Base-by-base conservation (phyloP, 2,329 filamentous ascomycete genomes). In the Arthrobotrys conoides region DNA sequence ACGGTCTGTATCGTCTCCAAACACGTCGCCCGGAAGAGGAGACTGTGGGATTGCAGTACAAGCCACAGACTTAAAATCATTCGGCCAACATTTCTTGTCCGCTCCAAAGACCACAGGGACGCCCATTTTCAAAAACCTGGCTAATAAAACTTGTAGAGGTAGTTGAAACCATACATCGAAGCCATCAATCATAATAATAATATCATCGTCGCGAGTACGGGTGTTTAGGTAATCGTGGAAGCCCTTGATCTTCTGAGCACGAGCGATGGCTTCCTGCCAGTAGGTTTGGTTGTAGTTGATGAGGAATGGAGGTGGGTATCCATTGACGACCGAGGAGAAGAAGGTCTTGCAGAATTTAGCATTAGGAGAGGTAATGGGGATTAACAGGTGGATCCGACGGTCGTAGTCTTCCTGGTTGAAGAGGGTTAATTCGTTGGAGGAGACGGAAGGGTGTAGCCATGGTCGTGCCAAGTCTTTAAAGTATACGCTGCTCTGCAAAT, bases 91-190 rank as follows among this genome's bases (percentile, higher is more conserved):
- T 38, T 85, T 81, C 82, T 87, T 87, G 82, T 87, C 86, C 5
- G 85, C 83, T 3, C 86, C 86, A 80, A 85, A 86, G 70, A 86
- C 84, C 64, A 87, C 82, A 5, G 85, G 85, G n/a, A 85, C 84
- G 18, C 88, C 82, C 16, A 89, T 84, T 14, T 86, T 84, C 80
- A 90, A 88, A 83, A 91, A 92, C 51, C 90, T 87, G 80, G 87
- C 84, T 27, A 92, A 87, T 80, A 92, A 84, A 20, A 91, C 86
- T 49, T 90, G 88, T 1, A 89, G 87, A 0, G 90, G 89, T 1
- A 92, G 85, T 82, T 92, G 91, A 76, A 91, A 89, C 84, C 90
- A 89, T 0, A 89, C 86, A 75, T 92, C 89, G 82, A 89, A 87
- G 0, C 88, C 89, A 82, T 92, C 90, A 5, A 90, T 86, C 57